A percentile compares a stretch with the other conserved stretches of the same genome.
Conservation (phyloP, 1,139 yeast genomes). For the Diutina neorugosa region DNA sequence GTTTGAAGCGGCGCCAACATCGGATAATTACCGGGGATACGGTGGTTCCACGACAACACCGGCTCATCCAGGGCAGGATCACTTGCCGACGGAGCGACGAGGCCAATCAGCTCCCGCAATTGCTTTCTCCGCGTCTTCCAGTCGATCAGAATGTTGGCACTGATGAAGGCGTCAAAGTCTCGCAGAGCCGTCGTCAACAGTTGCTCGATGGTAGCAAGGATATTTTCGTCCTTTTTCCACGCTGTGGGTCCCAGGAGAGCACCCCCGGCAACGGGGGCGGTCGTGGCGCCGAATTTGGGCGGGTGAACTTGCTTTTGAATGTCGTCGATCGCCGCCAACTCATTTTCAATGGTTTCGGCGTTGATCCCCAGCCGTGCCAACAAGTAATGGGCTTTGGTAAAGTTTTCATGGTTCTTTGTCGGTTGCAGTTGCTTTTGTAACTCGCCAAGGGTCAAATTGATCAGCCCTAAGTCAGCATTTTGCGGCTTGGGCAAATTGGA, state of each 20-base stretch:
- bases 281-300: background rate
- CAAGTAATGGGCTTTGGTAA: constrained; percentile 81
- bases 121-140: constrained; percentile 75
- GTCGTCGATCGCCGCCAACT: constrained; percentile 31
- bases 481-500: constrained; percentile 54
- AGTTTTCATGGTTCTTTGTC: constrained; percentile 24
- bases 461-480: constrained; percentile 52
- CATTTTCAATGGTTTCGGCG: constrained; percentile 75
- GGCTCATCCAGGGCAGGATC: constrained; percentile 1
- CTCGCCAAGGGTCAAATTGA: constrained; percentile 67
- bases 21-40: constrained; percentile 23
- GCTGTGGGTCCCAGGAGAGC: constrained; percentile 44
- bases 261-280: constrained; percentile 5
- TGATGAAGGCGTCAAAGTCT: constrained; percentile 73
- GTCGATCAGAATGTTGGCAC: constrained; percentile 62
- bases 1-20: constrained; percentile 22
- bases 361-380: constrained; percentile 85
- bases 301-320: constrained; percentile 8
- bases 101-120: constrained; percentile 58
- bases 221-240: constrained; percentile 70
- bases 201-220: constrained; percentile 74
- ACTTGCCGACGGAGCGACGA: constrained; percentile 8
- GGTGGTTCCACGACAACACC: constrained; percentile 23
- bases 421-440: constrained; percentile 62
- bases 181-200: constrained; percentile 61